Evolutionary conservation across 2,329 filamentous ascomycete species (phyloP), one percentile per base, ranked within the genome.

Genomic region (Botrytis galanthina): DNA sequence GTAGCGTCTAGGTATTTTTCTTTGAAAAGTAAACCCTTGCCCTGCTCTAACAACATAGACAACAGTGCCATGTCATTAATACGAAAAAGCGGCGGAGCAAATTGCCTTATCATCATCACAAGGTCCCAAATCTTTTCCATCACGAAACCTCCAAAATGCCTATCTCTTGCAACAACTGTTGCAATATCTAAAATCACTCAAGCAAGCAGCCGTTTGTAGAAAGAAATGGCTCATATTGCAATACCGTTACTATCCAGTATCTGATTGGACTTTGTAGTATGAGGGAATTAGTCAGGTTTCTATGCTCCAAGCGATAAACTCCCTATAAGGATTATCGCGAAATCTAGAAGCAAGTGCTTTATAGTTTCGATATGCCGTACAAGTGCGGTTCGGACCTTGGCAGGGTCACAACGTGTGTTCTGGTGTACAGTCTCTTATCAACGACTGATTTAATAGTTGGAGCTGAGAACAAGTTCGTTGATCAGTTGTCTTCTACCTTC

Each of bases 141-240:
- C 44, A 20, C 35, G 32, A 71, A 66, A 29, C 26, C 32, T 37
- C 22, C 32, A 51, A 26, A 64, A 54, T 26, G 10, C 22, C 37
- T 42, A 64, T 54, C 57, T 64, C n/a, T 57, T 26, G 20, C 18
- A 69, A 16, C 46, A 66, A 26, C 35, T 66, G 42, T 44, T 57
- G 18, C 60, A 39, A 71, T 59, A 35, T 39, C 18, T 16, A 37
- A 68, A 57, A 64, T 44, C 42, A 42, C 44, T 37, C 46, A 67
- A n/a, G 51, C 54, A 69, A 46, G 32, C 14, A 46, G 51, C 51
- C 71, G 51, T 39, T 37, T 37, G 51, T 39, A 26, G 42, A 69
- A 57, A 61, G 60, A 57, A 72, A 71, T 69, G 51, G 71, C 71
- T 72, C 71, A 72, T 68, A 6, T 32, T 69, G 51, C 71, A 44